Evolutionary conservation across 768 basidiomycete species (phyloP).

Genomic region (Serendipita sp.): DNA sequence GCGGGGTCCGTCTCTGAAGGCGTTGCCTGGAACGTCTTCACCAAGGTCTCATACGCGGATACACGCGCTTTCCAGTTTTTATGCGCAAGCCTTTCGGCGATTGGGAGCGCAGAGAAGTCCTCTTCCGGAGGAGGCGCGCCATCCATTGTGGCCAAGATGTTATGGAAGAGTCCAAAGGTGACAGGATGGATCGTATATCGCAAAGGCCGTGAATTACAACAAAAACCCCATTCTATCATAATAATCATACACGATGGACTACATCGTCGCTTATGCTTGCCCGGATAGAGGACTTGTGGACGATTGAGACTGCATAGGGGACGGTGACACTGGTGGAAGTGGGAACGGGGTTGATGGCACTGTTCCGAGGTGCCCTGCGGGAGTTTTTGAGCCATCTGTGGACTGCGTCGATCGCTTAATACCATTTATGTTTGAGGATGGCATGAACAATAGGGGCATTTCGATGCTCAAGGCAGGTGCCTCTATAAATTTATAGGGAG

Average conservation of each 20-base stretch:
- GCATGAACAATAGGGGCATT: neutral
- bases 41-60: constrained; percentile 77
- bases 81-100: constrained; percentile 70
- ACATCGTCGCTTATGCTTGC: too few species aligned
- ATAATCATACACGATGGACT: too few species aligned
- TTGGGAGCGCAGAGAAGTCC: constrained; percentile 69
- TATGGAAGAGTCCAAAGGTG: neutral
- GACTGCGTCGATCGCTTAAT: neutral
- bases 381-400: neutral
- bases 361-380: neutral
- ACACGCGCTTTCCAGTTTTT: constrained; percentile 99
- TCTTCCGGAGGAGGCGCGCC: constrained; percentile 85
- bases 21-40: constrained; percentile 75
- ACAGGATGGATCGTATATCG: too few species aligned
- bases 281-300: too few species aligned
- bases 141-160: constrained; percentile 40
- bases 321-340: neutral
- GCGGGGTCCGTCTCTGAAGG: constrained; percentile 88
- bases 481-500: neutral
- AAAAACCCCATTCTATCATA: too few species aligned
- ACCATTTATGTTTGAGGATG: neutral
- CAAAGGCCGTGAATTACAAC: too few species aligned
- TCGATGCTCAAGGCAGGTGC: neutral
- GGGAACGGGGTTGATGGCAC: neutral
- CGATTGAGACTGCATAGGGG: neutral